Percentiles rank a stretch among this genome's conserved stretches.
phyloP scores from a whole-genome alignment of 139 green algal species.

The Chlorella sp. region DNA sequence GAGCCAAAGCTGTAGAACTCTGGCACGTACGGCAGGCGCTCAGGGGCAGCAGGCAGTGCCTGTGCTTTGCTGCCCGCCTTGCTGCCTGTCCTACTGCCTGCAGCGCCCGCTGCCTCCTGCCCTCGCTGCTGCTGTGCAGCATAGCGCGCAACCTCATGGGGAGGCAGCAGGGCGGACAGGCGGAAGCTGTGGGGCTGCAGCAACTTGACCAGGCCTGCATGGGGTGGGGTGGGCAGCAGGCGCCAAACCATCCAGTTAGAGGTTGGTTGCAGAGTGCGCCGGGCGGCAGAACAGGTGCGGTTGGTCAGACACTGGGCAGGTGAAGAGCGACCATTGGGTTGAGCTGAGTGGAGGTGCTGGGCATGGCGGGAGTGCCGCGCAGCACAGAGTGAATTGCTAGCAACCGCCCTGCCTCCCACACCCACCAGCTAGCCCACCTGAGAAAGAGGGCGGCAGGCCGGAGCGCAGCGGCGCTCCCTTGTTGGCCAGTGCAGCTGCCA shows the following conservation, averaged over 20 bases:
- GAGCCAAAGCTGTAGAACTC: background rate
- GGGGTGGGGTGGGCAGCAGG: background rate
- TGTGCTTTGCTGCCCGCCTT: background rate
- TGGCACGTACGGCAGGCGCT: conserved; percentile 3
- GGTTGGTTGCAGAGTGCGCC: too few species aligned
- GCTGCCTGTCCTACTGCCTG: background rate
- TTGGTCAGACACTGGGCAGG: too few species aligned
- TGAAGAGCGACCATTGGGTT: too few species aligned
- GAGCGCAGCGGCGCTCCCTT: conserved; percentile 25
- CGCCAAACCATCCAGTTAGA: too few species aligned
- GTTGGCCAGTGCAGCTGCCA: conserved; percentile 23
- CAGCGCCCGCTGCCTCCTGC: conserved; percentile 1
- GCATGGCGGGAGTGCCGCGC: too few species aligned
- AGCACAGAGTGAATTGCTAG: too few species aligned
- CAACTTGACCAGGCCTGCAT: conserved; percentile 18
- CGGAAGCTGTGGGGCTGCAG: conserved; percentile 26
- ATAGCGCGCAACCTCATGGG: background rate
- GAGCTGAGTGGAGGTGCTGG: too few species aligned
- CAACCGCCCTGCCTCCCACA: too few species aligned
- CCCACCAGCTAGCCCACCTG: too few species aligned
- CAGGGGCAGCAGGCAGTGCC: too few species aligned
- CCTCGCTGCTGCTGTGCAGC: background rate
- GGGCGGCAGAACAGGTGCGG: too few species aligned
- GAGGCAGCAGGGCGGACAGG: background rate
- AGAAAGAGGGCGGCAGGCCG: conserved; percentile 8